Evolutionary conservation across 148 eudicot genomes (phyloP).

Genomic region (Spergularia bocconei): DNA sequence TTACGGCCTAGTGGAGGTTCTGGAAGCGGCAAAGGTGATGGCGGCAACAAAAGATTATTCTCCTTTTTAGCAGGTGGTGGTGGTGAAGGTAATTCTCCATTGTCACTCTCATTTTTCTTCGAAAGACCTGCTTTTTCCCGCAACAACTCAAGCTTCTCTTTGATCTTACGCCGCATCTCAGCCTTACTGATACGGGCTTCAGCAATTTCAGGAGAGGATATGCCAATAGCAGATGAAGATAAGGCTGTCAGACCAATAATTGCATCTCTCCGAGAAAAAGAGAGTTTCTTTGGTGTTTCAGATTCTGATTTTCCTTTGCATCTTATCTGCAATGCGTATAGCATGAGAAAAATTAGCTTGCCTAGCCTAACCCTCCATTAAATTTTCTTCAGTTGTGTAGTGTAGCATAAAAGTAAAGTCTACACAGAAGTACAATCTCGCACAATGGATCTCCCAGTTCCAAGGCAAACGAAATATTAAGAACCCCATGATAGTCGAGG

Average conservation of each 20-base stretch:
- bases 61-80: slow-evolving; percentile 16
- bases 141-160: slow-evolving; percentile 44
- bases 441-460: not conserved
- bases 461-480: not conserved
- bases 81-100: slow-evolving; percentile 23
- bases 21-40: slow-evolving; percentile 37
- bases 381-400: not conserved
- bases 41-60: slow-evolving; percentile 21
- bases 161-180: slow-evolving; percentile 39
- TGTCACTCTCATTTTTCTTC: slow-evolving; percentile 31
- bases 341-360: not conserved
- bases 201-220: slow-evolving; percentile 30
- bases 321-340: slow-evolving; percentile 9
- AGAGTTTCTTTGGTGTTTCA: slow-evolving; percentile 8
- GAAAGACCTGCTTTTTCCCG: slow-evolving; percentile 47
- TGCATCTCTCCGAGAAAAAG: slow-evolving; percentile 21
- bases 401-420: not conserved
- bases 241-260: slow-evolving; percentile 21
- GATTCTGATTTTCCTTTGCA: slow-evolving; percentile 21
- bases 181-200: slow-evolving; percentile 43
- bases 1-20: slow-evolving; percentile 16
- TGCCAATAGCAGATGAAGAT: not conserved
- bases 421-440: not conserved
- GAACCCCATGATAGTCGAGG: not conserved
- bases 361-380: not conserved